Conservation (phyloP, 306 rosid genomes). For the Begonia loranthoides region DNA sequence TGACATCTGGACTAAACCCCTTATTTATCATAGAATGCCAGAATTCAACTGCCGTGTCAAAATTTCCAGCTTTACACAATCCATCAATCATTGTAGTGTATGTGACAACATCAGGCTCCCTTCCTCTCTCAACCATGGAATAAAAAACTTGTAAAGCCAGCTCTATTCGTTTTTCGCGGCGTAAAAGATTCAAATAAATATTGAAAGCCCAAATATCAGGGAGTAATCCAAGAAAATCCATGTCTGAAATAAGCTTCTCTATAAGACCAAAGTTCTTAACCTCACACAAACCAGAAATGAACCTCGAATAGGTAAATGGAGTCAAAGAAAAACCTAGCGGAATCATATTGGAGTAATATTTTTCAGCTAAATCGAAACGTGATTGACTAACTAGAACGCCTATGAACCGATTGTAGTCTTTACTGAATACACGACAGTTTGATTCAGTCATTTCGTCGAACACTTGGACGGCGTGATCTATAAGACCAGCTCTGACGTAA, state of each 20-base stretch:
- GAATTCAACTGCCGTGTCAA: conserved; percentile 32
- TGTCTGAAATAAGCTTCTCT: conserved; percentile 45
- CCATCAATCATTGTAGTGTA: conserved; percentile 51
- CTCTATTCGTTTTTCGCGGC: conserved; percentile 33
- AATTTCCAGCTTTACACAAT: conserved; percentile 45
- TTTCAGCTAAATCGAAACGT: conserved; percentile 59
- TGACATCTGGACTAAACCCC: conserved; percentile 52
- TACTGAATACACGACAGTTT: conserved; percentile 50
- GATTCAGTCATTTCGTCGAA: conserved; percentile 85
- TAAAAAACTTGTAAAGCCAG: conserved; percentile 33
- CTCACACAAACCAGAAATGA: conserved; percentile 64
- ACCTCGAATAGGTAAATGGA: conserved; percentile 85
- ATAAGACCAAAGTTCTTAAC: conserved; percentile 35
- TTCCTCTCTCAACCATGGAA: conserved; percentile 40
- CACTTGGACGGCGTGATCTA: conserved; percentile 60
- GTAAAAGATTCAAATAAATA: conserved; percentile 49
- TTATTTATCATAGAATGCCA: conserved; percentile 45
- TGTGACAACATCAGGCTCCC: conserved; percentile 57
- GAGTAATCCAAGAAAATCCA: conserved; percentile 41
- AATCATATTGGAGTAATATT: conserved; percentile 55
- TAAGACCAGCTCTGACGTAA: conserved; percentile 55
- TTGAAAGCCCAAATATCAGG: conserved; percentile 91
- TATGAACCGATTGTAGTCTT: conserved; percentile 81
- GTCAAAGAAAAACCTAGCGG: conserved; percentile 63
- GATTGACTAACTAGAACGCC: conserved; percentile 66